phyloP scores from a whole-genome alignment of 2,329 filamentous ascomycete species.

The Exophiala oligosperma region DNA sequence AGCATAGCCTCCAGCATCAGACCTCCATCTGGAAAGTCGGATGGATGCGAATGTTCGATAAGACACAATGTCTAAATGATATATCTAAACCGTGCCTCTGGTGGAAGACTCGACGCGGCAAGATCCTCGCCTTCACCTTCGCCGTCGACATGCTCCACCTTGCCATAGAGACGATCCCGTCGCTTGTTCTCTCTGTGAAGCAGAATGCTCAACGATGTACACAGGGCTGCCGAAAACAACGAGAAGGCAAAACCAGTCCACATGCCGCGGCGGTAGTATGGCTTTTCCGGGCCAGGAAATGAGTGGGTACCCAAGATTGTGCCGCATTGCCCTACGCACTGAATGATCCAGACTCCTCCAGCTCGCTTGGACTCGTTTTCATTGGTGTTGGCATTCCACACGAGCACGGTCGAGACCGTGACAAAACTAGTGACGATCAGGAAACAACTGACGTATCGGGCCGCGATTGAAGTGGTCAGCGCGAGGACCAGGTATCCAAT shows the following conservation, averaged over 20 bases:
- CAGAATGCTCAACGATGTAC: neutral
- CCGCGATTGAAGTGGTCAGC: constrained; percentile 49
- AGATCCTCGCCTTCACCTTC: too few relatives aligned
- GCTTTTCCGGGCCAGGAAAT: constrained; percentile 35
- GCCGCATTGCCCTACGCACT: constrained; percentile 78
- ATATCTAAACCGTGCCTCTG: too few relatives aligned
- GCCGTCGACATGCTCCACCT: neutral
- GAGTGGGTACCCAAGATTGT: constrained; percentile 64
- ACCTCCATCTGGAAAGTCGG: too few relatives aligned
- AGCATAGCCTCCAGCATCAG: too few relatives aligned
- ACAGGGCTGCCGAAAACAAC: constrained; percentile 19
- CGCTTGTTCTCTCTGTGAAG: neutral
- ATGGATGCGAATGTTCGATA: too few relatives aligned
- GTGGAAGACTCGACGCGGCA: too few relatives aligned
- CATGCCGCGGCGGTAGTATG: constrained; percentile 36
- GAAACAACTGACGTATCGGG: constrained; percentile 54
- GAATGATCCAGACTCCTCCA: constrained; percentile 57
- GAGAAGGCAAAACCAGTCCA: constrained; percentile 38
- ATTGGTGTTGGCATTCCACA: constrained; percentile 57
- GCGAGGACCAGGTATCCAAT: constrained; percentile 67
- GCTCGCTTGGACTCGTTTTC: constrained; percentile 16
- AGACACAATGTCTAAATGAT: too few relatives aligned
- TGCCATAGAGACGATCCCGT: neutral
- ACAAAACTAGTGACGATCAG: constrained; percentile 66
- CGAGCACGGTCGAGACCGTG: constrained; percentile 67